Evolutionary conservation across 495 filamentous ascomycete species (phyloP).

Genomic region (Lentithecium fluviatile): DNA sequence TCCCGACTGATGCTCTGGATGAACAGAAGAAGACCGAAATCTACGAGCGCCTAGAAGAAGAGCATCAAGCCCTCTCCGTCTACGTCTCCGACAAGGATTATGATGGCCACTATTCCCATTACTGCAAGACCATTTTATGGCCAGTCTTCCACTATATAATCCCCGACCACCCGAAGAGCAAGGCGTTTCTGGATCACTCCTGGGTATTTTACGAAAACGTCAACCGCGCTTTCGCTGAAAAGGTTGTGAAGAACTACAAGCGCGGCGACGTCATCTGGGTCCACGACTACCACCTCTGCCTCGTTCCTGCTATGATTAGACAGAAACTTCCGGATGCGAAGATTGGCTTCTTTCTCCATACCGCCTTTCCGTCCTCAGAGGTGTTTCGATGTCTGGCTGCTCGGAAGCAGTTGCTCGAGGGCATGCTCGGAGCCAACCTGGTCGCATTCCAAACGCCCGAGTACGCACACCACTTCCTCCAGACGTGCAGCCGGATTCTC

Average conservation of each 20-base stretch:
- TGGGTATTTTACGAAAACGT: conserved; percentile 90
- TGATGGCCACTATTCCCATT: conserved; percentile 88
- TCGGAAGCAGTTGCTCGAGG: conserved; percentile 80
- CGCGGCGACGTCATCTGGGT: conserved; percentile 88
- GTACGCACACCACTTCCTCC: conserved; percentile 88
- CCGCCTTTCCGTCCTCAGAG: conserved; percentile 92
- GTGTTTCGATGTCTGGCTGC: conserved; percentile 87
- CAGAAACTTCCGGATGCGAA: conserved; percentile 82
- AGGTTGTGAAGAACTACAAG: conserved; percentile 86
- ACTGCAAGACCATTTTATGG: conserved; percentile 66
- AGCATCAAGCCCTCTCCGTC: conserved; percentile 77
- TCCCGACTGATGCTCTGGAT: conserved; percentile 79
- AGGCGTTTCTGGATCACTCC: conserved; percentile 93
- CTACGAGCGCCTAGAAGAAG: conserved; percentile 69
- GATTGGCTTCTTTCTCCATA: conserved; percentile 93
- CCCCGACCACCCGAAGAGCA: conserved; percentile 94
- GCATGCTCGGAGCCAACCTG: conserved; percentile 85
- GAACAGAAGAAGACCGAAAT: conserved; percentile 74
- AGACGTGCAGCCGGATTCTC: conserved; percentile 86
- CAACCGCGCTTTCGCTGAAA: conserved; percentile 87
- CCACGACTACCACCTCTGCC: conserved; percentile 87
- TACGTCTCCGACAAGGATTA: conserved; percentile 85
- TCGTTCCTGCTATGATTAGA: conserved; percentile 90
- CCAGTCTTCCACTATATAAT: conserved; percentile 92
- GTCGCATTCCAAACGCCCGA: conserved; percentile 90